phyloP scores from a whole-genome alignment of 352 stramenopile species.

The Globisporangium canariense region DNA sequence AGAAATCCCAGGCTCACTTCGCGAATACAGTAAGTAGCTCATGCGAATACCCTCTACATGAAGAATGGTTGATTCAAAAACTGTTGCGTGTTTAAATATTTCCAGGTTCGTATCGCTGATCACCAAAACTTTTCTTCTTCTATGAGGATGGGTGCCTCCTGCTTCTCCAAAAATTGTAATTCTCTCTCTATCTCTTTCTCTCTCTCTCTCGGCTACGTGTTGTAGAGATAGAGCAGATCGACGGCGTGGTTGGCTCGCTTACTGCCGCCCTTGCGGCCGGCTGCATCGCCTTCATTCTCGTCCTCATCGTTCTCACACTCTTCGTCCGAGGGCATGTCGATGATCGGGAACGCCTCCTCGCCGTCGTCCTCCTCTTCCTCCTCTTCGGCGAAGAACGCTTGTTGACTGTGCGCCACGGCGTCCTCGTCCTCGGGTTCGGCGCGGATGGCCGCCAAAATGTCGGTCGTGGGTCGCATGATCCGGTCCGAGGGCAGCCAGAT shows the following conservation, averaged over 20 bases:
- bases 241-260: constrained; percentile 4
- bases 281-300: not conserved
- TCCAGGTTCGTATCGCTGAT: not conserved
- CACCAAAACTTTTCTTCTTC: too few relatives aligned
- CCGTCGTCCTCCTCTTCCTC: constrained; percentile 15
- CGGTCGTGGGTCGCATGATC: constrained; percentile 10
- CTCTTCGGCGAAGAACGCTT: constrained; percentile 17
- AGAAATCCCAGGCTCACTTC: too few relatives aligned
- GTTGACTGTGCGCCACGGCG: not conserved
- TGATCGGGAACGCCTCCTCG: constrained; percentile 11
- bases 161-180: not conserved
- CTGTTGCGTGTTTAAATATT: not conserved
- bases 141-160: too few relatives aligned
- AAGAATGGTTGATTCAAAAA: not conserved
- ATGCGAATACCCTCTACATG: not conserved
- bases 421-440: constrained; percentile 14
- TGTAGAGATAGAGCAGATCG: constrained; percentile 15
- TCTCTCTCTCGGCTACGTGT: not conserved
- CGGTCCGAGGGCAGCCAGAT: constrained; percentile 20
- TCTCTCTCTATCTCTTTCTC: not conserved
- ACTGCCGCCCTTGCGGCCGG: not conserved
- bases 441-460: constrained; percentile 12
- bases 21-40: too few relatives aligned
- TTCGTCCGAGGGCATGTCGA: constrained; percentile 14
- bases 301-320: constrained; percentile 4